phyloP scores from a whole-genome alignment of 352 stramenopile species.

The Pythium rishiriense region DNA sequence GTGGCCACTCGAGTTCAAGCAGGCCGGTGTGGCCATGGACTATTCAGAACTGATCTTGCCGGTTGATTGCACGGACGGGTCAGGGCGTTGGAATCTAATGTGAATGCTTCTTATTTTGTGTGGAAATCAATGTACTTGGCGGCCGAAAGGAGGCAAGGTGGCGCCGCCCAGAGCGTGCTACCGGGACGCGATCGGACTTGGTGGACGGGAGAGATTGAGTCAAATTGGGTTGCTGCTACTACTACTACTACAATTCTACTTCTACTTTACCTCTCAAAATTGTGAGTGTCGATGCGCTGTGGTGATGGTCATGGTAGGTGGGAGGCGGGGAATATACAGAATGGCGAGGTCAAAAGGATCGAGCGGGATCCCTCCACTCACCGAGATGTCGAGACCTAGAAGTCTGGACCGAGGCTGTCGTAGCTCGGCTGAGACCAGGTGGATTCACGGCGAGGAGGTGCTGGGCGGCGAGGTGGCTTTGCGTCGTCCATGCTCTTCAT shows the following conservation, averaged over 20 bases:
- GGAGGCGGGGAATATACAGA: neutral
- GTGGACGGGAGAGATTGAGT: constrained; percentile 6
- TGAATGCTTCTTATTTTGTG: neutral
- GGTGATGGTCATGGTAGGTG: too few species aligned
- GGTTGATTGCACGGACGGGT: too few species aligned
- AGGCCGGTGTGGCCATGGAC: too few species aligned
- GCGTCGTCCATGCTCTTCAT: constrained; percentile 67
- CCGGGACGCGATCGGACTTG: too few species aligned
- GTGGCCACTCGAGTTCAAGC: too few species aligned
- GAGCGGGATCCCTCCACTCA: neutral
- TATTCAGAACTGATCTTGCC: too few species aligned
- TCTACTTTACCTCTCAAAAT: constrained; percentile 33
- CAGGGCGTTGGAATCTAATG: too few species aligned
- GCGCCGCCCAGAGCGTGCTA: too few species aligned
- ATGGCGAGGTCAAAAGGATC: neutral
- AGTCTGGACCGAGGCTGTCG: constrained; percentile 22
- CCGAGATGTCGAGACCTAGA: constrained; percentile 8
- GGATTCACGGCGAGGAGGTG: constrained; percentile 40
- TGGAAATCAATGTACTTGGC: constrained; percentile 1
- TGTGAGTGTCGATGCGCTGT: constrained; percentile 3
- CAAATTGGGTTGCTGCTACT: constrained; percentile 12
- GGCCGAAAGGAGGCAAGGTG: too few species aligned
- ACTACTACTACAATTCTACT: constrained; percentile 38
- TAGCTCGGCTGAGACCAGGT: constrained; percentile 49
- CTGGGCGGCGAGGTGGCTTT: constrained; percentile 29